Evolutionary conservation across 305 asterid genomes (phyloP), one percentile per base, ranked within the genome.

Genomic region (Fraxinus dipetala): DNA sequence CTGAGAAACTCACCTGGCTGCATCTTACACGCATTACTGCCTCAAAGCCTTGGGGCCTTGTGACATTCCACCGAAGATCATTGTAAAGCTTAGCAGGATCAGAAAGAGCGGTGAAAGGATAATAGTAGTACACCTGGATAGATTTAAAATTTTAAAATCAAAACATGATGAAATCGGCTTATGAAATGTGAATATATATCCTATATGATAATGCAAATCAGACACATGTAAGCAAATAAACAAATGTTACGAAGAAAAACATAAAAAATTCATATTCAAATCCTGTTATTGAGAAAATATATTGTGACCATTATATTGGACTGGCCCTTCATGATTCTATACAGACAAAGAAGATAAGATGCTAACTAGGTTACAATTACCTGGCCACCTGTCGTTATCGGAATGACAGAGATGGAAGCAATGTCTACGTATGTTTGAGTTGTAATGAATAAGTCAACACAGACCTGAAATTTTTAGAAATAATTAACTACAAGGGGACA

Each of bases 11-110:
- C 85, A 92, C 99, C 95, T 92, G 93, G 90, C 99, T 96, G 93
- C 99, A 93, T 86, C 99, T 92, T 81, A 96, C 98, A 85, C 98
- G 99, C 99, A 96, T 96, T 79, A 96, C 99, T 11, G 99, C 98
- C 87, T 96, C 99, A 85, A 92, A 93, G 77, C 98, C 99, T 90
- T 96, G 98, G 30, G 98, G 98, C 89, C 99, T 93, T 26, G 95
- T 91, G 84, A 96, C 94, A 84, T 96, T 96, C 99, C 99, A 96
- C 70, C 99, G 97, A 43, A 96, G 98, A 90, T 96, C 99, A 87
- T 96, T 96, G 90, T 88, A 91, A 69, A 96, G 97, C 90, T 96
- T 96, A 76, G 99, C 90, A 80, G 97, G 85, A 88, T 96, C 99
- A 81, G 98, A 93, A 78, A 91, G 87, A 81, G 97, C 98, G 75